Percentiles rank a stretch among this genome's conserved stretches.
These are phyloP conservation scores for Aureoboletus auriporus DNA, from an alignment of 768 basidiomycete species.

Conservation along the genomic window DNA sequence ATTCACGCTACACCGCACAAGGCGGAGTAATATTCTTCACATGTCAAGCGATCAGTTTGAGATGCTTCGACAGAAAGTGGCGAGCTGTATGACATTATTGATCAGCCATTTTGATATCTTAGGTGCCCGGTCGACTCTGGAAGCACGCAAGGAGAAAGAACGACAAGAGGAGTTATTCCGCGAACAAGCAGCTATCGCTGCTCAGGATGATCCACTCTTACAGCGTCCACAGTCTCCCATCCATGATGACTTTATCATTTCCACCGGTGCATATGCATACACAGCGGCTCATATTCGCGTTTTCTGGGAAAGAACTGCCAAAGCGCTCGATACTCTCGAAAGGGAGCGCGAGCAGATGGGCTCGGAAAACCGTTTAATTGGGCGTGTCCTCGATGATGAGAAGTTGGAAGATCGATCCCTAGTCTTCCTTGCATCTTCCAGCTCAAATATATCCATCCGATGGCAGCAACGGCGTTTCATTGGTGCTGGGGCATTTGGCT, in stretches of 20 bases:
- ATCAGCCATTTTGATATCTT: slow-evolving; percentile 98
- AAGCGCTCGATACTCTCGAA: slow-evolving; percentile 63
- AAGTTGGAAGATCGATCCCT: slow-evolving; percentile 91
- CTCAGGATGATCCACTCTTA: slow-evolving; percentile 47
- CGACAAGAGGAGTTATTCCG: slow-evolving; percentile 60
- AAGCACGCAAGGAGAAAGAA: slow-evolving; percentile 90
- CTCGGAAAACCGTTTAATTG: slow-evolving; percentile 70
- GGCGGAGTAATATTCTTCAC: slow-evolving; percentile 84
- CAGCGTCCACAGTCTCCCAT: slow-evolving; percentile 37
- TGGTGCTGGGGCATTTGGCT: slow-evolving; percentile 97
- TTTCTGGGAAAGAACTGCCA: slow-evolving; percentile 71
- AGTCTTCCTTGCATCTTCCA: slow-evolving; percentile 92
- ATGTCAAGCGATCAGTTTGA: slow-evolving; percentile 88
- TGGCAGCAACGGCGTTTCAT: slow-evolving; percentile 99
- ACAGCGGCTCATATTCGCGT: slow-evolving; percentile 63
- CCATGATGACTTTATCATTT: slow-evolving; percentile 30
- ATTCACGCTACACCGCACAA: slow-evolving; percentile 84
- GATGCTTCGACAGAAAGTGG: slow-evolving; percentile 86
- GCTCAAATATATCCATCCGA: slow-evolving; percentile 89
- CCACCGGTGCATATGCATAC: slow-evolving; percentile 37
- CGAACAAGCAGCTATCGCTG: slow-evolving; percentile 49
- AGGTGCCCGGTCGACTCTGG: slow-evolving; percentile 83
- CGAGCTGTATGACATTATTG: slow-evolving; percentile 93
- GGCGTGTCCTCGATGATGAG: slow-evolving; percentile 91
- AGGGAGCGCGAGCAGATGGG: slow-evolving; percentile 54